A percentile compares a stretch with the other conserved stretches of the same genome.
Conservation (phyloP, 169 alveolate species). For the Pseudocohnilembus persalinus region DNA sequence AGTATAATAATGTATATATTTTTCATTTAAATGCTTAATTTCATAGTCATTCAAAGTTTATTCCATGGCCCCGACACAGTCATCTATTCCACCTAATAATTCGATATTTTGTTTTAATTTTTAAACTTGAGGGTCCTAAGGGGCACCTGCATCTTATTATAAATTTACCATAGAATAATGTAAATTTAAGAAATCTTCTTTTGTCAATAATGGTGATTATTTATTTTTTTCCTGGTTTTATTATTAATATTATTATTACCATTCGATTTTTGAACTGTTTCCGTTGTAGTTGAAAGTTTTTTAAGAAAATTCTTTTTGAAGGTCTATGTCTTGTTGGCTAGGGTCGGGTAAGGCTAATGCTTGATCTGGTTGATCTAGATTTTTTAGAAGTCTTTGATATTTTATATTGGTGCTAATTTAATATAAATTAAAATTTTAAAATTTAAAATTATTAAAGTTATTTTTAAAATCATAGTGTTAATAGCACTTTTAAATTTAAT, state of each 20-base stretch:
- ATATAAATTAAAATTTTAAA: too few species aligned
- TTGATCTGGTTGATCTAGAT: neutral
- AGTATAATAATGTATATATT: neutral
- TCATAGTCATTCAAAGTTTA: neutral
- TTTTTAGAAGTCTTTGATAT: neutral
- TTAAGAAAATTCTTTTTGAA: neutral
- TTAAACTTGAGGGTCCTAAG: neutral
- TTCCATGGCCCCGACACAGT: neutral
- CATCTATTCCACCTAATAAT: neutral
- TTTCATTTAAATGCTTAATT: neutral
- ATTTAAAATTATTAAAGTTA: too few species aligned
- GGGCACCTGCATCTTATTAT: neutral
- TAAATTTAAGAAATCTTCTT: neutral
- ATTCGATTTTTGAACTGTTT: neutral
- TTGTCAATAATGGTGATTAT: neutral
- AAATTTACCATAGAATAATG: neutral
- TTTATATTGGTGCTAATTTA: neutral
- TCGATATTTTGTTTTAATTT: neutral
- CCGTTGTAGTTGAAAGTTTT: neutral
- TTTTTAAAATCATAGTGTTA: too few species aligned
- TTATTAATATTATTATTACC: neutral
- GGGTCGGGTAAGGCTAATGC: neutral
- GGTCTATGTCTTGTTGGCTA: neutral
- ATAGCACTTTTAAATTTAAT: too few species aligned
- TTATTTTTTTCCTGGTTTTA: too few species aligned